A percentile compares a stretch with the other conserved stretches of the same genome.
These are phyloP conservation scores for Quercus agrifolia DNA, from an alignment of 306 rosid species.

Conservation along the genomic window DNA sequence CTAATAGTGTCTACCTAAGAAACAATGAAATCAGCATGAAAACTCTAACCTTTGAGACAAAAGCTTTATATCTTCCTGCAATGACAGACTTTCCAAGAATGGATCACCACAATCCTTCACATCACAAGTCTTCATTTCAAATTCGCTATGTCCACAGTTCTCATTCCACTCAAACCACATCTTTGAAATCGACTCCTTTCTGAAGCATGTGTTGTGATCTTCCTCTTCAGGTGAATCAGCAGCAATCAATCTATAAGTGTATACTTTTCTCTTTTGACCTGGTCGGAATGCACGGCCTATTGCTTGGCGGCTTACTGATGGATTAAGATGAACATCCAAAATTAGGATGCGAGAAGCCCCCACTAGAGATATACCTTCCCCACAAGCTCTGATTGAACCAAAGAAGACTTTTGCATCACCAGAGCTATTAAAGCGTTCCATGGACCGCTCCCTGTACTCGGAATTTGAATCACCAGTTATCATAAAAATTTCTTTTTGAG, in stretches of 20 bases:
- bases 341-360: constrained; percentile 89
- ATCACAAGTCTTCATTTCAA: constrained; percentile 47
- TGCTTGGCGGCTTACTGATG: constrained; percentile 94
- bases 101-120: constrained; percentile 61
- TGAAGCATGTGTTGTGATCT: constrained; percentile 68
- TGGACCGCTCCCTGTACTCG: constrained; percentile 68
- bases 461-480: constrained; percentile 78
- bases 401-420: constrained; percentile 73
- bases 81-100: constrained; percentile 53
- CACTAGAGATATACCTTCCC: constrained; percentile 93
- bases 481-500: constrained; percentile 67
- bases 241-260: constrained; percentile 68
- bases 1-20: too few relatives aligned
- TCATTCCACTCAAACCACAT: constrained; percentile 99
- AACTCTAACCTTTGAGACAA: constrained; percentile 61
- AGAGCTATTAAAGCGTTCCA: constrained; percentile 75
- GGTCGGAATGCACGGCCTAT: constrained; percentile 98
- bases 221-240: constrained; percentile 81
- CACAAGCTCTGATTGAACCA: constrained; percentile 97
- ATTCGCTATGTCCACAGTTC: constrained; percentile 55
- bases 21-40: too few relatives aligned
- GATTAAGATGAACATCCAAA: constrained; percentile 84
- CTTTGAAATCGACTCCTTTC: constrained; percentile 71
- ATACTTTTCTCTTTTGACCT: constrained; percentile 73
- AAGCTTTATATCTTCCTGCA: constrained; percentile 61